Base-by-base conservation (phyloP, 2,329 filamentous ascomycete genomes). In the Nigrospora sphaerica region DNA sequence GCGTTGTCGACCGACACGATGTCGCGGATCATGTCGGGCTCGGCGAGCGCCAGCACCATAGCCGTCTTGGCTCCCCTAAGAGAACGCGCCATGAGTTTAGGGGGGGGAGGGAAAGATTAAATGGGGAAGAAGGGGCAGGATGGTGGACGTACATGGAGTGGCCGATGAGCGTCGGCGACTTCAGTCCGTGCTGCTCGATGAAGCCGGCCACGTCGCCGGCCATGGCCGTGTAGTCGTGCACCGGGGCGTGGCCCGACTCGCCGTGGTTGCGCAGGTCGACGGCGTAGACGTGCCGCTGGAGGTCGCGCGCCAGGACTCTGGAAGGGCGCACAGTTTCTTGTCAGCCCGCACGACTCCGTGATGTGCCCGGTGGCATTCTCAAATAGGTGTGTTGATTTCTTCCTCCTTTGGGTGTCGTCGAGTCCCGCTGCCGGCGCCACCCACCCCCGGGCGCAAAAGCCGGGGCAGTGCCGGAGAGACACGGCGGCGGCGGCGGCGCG, bases 181-280 rank as follows among this genome's bases (percentile, higher is more conserved):
- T 70, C n/a, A 96, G 69, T 4, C 74, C 71, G 63, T 95, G 85
- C 46, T 86, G 70, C 6, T 74, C 57, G 46, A 97, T 84, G 64
- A 97, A 97, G 39, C 77, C 73, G 46, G 84, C 80, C 12, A 96
- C 82, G 57, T 97, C 92, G 53, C 83, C 78, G 5, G 92, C 88
- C 78, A 97, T 90, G 39, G 81, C 76, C 2, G 68, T 64, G 65
- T 97, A 97, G 68, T 92, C 85, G 65, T 97, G 93, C 2, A 72
- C 73, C 1, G 73, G 69, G 44, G 81, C 65, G 66, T 96, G 91
- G 1, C 89, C 87, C 1, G 89, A 95, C 35, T 95, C 85, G 58
- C 92, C 92, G 70, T 97, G 92, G 62, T 97, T 97, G 55, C 92
- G 81, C 16, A 95, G 78, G 64, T 97, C 92, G 86, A 97, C 66